Evolutionary conservation across 768 basidiomycete genomes (phyloP).

Genomic region (Tephrocybe sp.): DNA sequence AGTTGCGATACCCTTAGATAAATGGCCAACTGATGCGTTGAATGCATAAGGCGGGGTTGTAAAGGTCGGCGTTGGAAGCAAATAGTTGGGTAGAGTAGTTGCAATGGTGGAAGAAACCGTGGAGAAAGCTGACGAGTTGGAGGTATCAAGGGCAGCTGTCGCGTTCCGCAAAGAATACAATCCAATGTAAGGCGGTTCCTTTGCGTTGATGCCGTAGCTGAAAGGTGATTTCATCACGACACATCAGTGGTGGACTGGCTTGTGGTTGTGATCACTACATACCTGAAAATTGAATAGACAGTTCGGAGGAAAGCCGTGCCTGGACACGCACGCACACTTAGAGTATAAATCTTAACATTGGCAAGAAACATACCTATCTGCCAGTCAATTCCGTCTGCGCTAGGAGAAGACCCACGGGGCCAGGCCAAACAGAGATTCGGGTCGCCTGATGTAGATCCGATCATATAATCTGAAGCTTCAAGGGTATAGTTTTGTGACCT

Average conservation of each 20-base stretch:
- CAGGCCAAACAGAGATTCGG: constrained; percentile 71
- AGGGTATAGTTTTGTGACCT: constrained; percentile 55
- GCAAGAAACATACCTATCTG: constrained; percentile 56
- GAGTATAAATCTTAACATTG: neutral
- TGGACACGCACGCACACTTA: constrained; percentile 18
- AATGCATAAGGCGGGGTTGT: constrained; percentile 64
- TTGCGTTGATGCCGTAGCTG: constrained; percentile 72
- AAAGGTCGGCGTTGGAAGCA: constrained; percentile 61
- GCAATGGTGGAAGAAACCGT: constrained; percentile 60
- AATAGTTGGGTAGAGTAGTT: constrained; percentile 71
- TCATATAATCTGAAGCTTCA: constrained; percentile 74
- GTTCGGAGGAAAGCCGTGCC: constrained; percentile 69
- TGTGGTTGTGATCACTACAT: constrained; percentile 7
- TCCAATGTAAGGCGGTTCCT: constrained; percentile 79
- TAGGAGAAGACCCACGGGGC: constrained; percentile 67
- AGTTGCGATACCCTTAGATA: constrained; percentile 51
- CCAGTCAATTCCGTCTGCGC: constrained; percentile 78
- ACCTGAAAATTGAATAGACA: constrained; percentile 81
- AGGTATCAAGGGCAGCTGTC: constrained; percentile 37
- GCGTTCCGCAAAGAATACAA: constrained; percentile 58
- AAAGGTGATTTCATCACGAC: neutral
- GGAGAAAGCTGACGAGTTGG: constrained; percentile 50
- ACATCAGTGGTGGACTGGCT: neutral
- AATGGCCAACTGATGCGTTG: constrained; percentile 61
- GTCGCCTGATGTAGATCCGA: constrained; percentile 63